Base-by-base conservation (phyloP, 192 early-diverging fungal species). In the Podila clonocystis region DNA sequence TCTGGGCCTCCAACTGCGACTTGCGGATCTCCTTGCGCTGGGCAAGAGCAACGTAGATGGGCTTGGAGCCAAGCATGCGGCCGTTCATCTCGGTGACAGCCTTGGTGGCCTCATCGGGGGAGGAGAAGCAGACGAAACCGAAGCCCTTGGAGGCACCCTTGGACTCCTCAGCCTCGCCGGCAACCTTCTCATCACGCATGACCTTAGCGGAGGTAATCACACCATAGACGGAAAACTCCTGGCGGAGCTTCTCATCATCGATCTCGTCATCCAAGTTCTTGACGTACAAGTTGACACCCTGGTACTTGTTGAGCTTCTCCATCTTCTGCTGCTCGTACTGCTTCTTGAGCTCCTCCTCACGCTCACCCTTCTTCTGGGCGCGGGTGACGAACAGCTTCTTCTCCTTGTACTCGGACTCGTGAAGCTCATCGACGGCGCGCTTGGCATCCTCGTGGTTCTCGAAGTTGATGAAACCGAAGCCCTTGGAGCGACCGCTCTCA, bases 51-150 rank as follows among this genome's bases (percentile, higher is more conserved):
- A 99, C 98, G 83, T 98, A 99, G 75, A 99, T 93, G 60, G 98
- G 98, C 90, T 99, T 99, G 86, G 82, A 85, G 70, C 92, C 93
- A 65, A 97, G 85, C 90, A 98, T 95, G 73, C 95, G 93, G 69
- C 96, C 95, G 88, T 98, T 98, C 97, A 98, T 98, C 88, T 98
- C 98, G 65, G 95, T 93, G 52, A 97, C 96, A 66, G 98, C 98
- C 91, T 96, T 97, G 85, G 92, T 97, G 57, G 98, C 97, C 88
- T 99, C 98, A 79, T 98, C 97, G 58, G 98, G 96, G 41, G 94
- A 91, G n/a, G 95, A 95, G 91, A 97, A 99, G 91, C 98, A 99
- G 30, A 99, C 98, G 83, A 99, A 99, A 19, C 98, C 98, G 70
- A 99, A 99, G 45, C 97, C 97, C 82, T 95, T 94, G 82, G 95